These are phyloP conservation scores for Fusarium piperis DNA, from an alignment of 2,329 filamentous ascomycete genomes.

Conservation along the genomic window DNA sequence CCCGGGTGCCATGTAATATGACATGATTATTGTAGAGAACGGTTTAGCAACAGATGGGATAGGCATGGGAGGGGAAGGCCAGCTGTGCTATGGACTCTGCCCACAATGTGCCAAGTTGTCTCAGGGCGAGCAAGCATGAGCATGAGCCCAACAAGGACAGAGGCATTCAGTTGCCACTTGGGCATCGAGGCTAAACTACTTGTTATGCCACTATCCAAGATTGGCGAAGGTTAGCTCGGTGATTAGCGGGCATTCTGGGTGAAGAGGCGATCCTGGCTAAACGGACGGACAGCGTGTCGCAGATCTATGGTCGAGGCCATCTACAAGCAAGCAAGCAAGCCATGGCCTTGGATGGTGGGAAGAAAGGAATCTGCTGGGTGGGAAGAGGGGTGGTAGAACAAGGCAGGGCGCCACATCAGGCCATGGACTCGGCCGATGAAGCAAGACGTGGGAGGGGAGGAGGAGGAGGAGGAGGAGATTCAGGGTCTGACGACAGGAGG, in stretches of 20 bases:
- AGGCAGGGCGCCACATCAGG: conserved; percentile 19
- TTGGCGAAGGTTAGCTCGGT: conserved; percentile 19
- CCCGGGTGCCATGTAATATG: background rate
- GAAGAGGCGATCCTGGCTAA: background rate
- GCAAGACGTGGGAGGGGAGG: background rate
- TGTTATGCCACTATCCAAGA: conserved; percentile 16
- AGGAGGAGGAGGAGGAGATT: no score
- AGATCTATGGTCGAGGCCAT: conserved; percentile 9
- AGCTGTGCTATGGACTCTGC: background rate
- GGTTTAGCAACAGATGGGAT: background rate
- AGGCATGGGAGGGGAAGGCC: background rate
- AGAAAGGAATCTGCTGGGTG: background rate
- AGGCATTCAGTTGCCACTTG: conserved; percentile 22
- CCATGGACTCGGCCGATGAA: conserved; percentile 20
- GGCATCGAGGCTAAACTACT: conserved; percentile 17
- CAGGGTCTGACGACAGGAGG: conserved; percentile 9
- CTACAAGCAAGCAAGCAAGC: background rate
- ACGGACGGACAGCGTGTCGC: background rate
- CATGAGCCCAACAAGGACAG: conserved; percentile 3
- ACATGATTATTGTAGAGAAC: background rate
- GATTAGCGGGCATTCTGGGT: conserved; percentile 2
- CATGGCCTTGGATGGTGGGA: background rate
- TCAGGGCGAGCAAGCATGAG: background rate
- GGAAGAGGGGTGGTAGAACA: conserved; percentile 27
- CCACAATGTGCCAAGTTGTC: background rate